A percentile compares a stretch with the other conserved stretches of the same genome.
Evolutionary conservation across 2,329 filamentous ascomycete genomes (phyloP).

Genomic region (Curvularia sp.): DNA sequence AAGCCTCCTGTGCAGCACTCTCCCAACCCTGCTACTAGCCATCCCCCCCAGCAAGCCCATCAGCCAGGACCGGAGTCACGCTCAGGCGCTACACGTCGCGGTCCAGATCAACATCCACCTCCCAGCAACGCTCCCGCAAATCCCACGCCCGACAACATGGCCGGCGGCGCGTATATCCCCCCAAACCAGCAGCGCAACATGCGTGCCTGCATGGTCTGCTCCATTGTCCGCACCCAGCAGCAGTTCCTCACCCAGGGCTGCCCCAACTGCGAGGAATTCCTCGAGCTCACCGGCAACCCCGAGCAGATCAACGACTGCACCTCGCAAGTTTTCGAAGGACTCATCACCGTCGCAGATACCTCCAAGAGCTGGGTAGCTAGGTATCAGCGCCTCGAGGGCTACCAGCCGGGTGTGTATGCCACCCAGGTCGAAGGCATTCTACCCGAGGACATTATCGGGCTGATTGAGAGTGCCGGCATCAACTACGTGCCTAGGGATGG

Average conservation of each 20-base stretch:
- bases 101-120: neutral
- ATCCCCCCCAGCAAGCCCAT: neutral
- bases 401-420: conserved; percentile 89
- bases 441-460: conserved; percentile 64
- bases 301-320: conserved; percentile 93
- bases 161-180: conserved; percentile 68
- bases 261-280: conserved; percentile 94
- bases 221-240: conserved; percentile 82
- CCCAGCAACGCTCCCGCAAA: conserved; percentile 10
- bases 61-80: neutral
- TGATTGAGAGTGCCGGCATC: conserved; percentile 65
- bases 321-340: conserved; percentile 91
- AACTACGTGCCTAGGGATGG: conserved; percentile 64
- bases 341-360: conserved; percentile 87
- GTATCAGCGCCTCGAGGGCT: conserved; percentile 90
- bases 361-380: conserved; percentile 90
- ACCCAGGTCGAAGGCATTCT: conserved; percentile 88
- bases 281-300: conserved; percentile 78
- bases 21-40: neutral
- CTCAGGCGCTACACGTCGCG: neutral
- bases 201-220: conserved; percentile 98
- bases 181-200: conserved; percentile 81
- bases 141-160: conserved; percentile 6
- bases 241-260: conserved; percentile 88
- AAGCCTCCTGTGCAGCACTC: neutral